A percentile compares a stretch with the other conserved stretches of the same genome.
phyloP scores from a whole-genome alignment of 2,329 filamentous ascomycete species.

The Exutisphaerella laricina region DNA sequence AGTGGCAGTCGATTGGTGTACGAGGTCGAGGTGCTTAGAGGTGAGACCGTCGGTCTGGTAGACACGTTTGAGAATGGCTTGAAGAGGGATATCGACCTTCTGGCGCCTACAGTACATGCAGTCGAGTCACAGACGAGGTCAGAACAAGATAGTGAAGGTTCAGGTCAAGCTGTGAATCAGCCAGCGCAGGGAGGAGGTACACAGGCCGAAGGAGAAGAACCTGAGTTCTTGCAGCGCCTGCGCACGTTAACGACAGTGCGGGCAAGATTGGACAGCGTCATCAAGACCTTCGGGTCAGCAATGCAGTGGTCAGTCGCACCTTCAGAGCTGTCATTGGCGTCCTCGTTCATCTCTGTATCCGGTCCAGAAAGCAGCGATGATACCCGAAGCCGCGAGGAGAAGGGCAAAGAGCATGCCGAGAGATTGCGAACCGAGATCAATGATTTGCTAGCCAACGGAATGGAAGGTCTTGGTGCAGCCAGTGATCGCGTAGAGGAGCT shows the following conservation, averaged over 20 bases:
- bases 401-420: constrained; percentile 74
- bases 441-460: constrained; percentile 54
- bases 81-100: constrained; percentile 64
- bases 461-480: constrained; percentile 68
- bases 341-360: constrained; percentile 84
- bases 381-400: constrained; percentile 69
- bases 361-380: constrained; percentile 58
- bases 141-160: neutral
- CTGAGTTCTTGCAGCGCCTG: constrained; percentile 64
- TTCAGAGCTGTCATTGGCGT: constrained; percentile 78
- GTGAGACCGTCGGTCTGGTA: constrained; percentile 73
- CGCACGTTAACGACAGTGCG: constrained; percentile 79
- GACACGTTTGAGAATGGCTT: constrained; percentile 71
- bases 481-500: constrained; percentile 69
- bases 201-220: constrained; percentile 41
- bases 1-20: constrained; percentile 86
- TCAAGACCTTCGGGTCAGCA: constrained; percentile 86
- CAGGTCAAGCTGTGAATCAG: constrained; percentile 5
- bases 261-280: constrained; percentile 77
- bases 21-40: constrained; percentile 87
- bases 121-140: neutral
- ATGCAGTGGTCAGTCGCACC: constrained; percentile 94
- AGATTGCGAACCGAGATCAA: constrained; percentile 66
- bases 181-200: constrained; percentile 6
- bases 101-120: constrained; percentile 44